Evolutionary conservation across 176 grass and related monocot genomes (phyloP), one percentile per base, ranked within the genome.

Genomic region (Coix lacrymajobi): DNA sequence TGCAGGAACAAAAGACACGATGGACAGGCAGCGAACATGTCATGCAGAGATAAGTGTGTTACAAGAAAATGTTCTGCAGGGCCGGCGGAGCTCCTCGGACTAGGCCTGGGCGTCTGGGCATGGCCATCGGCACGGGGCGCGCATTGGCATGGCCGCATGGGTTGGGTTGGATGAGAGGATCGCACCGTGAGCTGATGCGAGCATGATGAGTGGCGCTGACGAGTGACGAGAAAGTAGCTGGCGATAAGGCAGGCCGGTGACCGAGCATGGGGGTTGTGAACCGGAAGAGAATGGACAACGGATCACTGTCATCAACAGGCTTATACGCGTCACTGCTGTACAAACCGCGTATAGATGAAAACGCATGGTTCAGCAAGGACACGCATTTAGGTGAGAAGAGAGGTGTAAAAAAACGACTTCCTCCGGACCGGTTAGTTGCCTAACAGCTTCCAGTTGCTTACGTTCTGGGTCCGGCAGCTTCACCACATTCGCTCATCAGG

Each of bases 61-160:
- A 79, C 88, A 90, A 30, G 88, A 91, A 69, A 84, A 43, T 77
- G 44, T 86, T 86, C 20, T 76, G 68, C 31, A 90, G 79, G 25
- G 68, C 84, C 16, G 45, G 69, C 71, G 70, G 75, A 86, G 75
- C 24, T 39, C 57, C 34, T 68, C 58, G 25, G 46, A 39, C 37
- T 66, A 15, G n/a, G n/a, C n/a, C n/a, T n/a, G n/a, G n/a, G n/a
- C n/a, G 66, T 43, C 25, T n/a, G 71, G 64, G 9, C 37, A 51
- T 41, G 31, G 39, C 11, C 43, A 33, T 54, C 46, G 2, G 66
- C 39, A 6, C 32, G 32, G 12, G 36, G 37, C 32, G 12, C 12
- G 37, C 4, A 30, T 72, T 7, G 24, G 7, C 43, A 5, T 29
- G 40, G n/a, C n/a, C n/a, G n/a, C n/a, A n/a, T n/a, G n/a, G n/a